Base-by-base conservation (phyloP, 2,329 filamentous ascomycete genomes). In the Helotiales sp. region DNA sequence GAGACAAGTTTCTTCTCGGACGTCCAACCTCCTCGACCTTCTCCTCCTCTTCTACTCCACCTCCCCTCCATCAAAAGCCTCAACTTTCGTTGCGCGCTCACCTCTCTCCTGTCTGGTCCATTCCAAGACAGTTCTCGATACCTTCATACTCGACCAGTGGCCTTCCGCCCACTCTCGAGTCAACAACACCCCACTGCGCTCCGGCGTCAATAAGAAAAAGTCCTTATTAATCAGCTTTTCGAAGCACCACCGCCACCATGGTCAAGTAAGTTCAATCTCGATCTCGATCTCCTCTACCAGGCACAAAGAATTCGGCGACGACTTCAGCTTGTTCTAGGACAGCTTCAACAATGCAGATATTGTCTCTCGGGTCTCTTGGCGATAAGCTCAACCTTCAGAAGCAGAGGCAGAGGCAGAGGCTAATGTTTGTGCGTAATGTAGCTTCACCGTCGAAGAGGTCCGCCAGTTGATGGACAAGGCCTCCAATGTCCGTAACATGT, bases 371-470 rank as follows among this genome's bases (percentile, higher is more conserved):
- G 32, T 24, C 32, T 11, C 57, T 65, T 66, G 70, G 69, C 69
- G 63, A 67, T 72, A 74, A 71, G 49, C 34, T 47, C 40, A 64
- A 32, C 43, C 50, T 34, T 50, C 26, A 52, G 40, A 45, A n/a
- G 5, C n/a, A 1, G 40, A 45, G 40, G 5, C n/a, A 1, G 40
- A 45, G 4, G 40, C 40, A 45, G 32, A 64, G 78, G 78, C 86
- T 91, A 82, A 91, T 82, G 77, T 63, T 73, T 78, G 75, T 74
- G 69, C 73, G 75, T 71, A 73, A 72, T 76, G 81, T 80, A 97
- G 94, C 91, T 98, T 98, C 91, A 98, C 96, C 80, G 91, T 97
- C 85, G 95, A 98, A 82, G 94, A 93, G 89, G 92, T 93, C 83
- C 90, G 91, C 83, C 76, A 71, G 78, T 83, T 92, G 81, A 92